Evolutionary conservation across 805 yeast genomes (phyloP), one percentile per base, ranked within the genome.

Genomic region (Kregervanrija fluxuum): DNA sequence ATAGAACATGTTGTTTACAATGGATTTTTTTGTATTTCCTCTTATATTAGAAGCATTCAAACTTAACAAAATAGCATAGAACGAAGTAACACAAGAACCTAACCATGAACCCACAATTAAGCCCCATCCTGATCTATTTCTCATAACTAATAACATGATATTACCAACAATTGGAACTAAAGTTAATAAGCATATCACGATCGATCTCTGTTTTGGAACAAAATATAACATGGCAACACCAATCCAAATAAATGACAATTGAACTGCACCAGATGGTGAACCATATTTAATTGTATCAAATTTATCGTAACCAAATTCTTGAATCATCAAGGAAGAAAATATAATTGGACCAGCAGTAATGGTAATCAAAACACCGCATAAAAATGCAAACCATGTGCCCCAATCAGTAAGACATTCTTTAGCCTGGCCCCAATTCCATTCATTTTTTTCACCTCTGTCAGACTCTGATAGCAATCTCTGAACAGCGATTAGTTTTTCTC

Each of bases 1-100:
- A 63, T 81, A 69, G 37, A 73, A 71, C 28, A 76, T 60, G 11
- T 80, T 79, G 43, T 75, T 74, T n/a, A 78, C 74, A 11, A 74
- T 67, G 49, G 77, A 66, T 54, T 82, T 77, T 60, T 84, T 84
- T 11, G 88, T 81, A 49, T 75, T 75, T 4, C 91, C 91, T 6
- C 85, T 76, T 22, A 79, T 71, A 57, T 82, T 59, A 34, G 64
- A 63, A n/a, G 52, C 54, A 34, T 46, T 49, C 41, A 54, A 39
- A 42, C 55, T 51, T 31, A 53, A 36, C 30, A 48, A 41, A 46
- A 49, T 42, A 16, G 49, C 34, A 17, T 42, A 41, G 43, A 51
- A 49, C 5, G 53, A 47, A 4, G 54, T 45, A 28, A 48, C 48
- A 38, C 54, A 50, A 6, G 57, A 56, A 32, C 54, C 53, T 33